These are phyloP conservation scores for Trichosporon faecale DNA, from an alignment of 1,284 basidiomycete genomes.

Conservation along the genomic window DNA sequence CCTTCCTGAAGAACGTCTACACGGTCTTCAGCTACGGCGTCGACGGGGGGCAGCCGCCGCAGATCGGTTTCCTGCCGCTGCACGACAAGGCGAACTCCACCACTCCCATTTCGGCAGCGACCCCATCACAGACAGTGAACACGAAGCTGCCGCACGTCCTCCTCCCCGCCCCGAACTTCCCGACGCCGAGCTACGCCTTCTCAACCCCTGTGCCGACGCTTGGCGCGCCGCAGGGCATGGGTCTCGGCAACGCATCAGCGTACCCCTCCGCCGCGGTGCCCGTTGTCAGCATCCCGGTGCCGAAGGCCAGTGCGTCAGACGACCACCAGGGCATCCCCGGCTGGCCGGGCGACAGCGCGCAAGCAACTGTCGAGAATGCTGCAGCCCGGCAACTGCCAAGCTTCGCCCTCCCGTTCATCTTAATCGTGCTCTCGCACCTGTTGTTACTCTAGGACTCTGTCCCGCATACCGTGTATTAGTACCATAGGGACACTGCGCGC, in stretches of 20 bases:
- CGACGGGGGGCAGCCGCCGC: constrained; percentile 40
- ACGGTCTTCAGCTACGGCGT: constrained; percentile 60
- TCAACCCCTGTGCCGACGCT: constrained; percentile 48
- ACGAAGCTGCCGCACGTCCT: constrained; percentile 74
- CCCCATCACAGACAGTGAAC: constrained; percentile 55
- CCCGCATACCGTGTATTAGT: background rate
- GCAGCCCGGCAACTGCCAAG: too few relatives aligned
- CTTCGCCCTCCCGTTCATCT: background rate
- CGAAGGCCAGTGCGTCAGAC: background rate
- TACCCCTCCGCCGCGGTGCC: constrained; percentile 30
- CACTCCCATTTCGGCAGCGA: constrained; percentile 17
- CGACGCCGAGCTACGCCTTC: constrained; percentile 67
- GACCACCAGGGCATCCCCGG: constrained; percentile 13
- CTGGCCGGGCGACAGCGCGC: constrained; percentile 16
- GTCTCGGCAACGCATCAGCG: constrained; percentile 34
- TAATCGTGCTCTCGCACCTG: constrained; percentile 1
- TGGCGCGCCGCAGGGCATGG: constrained; percentile 50
- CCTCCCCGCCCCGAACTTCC: constrained; percentile 64
- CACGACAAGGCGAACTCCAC: constrained; percentile 18
- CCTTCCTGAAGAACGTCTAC: constrained; percentile 77
- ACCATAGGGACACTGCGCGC: background rate
- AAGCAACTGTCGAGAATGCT: background rate
- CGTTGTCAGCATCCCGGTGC: constrained; percentile 21
- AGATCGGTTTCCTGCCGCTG: constrained; percentile 47
- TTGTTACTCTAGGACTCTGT: background rate